Percentiles rank a stretch among this genome's conserved stretches.
Conservation (phyloP, 257 asterid genomes). For the Penstemon eatonii region DNA sequence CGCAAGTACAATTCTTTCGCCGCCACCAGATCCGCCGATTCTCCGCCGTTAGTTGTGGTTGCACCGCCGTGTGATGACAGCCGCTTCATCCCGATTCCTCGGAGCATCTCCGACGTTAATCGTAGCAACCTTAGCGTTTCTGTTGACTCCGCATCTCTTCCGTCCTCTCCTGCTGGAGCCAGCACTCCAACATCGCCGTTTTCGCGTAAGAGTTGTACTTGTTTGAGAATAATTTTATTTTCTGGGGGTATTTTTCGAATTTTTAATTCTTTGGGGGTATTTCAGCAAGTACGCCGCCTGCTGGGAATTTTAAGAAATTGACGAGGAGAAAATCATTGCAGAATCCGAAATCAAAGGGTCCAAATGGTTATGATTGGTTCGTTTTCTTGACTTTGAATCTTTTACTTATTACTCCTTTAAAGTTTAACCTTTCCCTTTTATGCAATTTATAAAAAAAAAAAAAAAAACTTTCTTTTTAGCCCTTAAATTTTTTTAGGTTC, state of each 20-base stretch:
- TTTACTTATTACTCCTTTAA: not conserved
- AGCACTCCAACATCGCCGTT: constrained; percentile 54
- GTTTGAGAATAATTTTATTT: not conserved
- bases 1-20: constrained; percentile 59
- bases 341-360: constrained; percentile 35
- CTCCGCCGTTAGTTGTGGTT: constrained; percentile 7
- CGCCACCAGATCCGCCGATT: constrained; percentile 26
- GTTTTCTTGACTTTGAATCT: not conserved
- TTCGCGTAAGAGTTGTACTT: constrained; percentile 44
- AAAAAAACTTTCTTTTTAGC: too few relatives aligned
- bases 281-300: constrained; percentile 45
- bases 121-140: constrained; percentile 30
- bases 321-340: constrained; percentile 42
- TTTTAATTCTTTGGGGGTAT: constrained; percentile 12
- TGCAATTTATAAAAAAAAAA: too few relatives aligned
- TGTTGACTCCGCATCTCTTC: constrained; percentile 41
- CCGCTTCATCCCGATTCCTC: constrained; percentile 34
- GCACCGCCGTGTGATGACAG: constrained; percentile 28
- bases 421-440: too few relatives aligned
- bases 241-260: constrained; percentile 1
- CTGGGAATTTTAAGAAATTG: constrained; percentile 49
- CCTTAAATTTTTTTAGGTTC: too few relatives aligned
- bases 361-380: constrained; percentile 65
- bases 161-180: constrained; percentile 55
- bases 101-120: constrained; percentile 50